A percentile compares a stretch with the other conserved stretches of the same genome.
Conservation (phyloP, 139 green algal genomes). For the Gonium pectorale region DNA sequence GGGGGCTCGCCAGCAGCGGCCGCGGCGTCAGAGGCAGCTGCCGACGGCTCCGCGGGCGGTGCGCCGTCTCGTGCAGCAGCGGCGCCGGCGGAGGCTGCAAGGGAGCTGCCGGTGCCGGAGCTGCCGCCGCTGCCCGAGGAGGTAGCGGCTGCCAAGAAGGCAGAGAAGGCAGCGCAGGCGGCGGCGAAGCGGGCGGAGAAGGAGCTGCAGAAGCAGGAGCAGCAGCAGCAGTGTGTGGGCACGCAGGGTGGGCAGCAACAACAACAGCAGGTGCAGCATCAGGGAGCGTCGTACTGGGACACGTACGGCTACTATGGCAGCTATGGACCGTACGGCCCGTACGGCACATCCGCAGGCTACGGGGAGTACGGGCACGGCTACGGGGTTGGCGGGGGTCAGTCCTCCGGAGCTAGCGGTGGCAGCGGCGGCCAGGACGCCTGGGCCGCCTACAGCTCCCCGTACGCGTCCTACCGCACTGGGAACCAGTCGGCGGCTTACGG, state of each 20-base stretch:
- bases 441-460: not conserved
- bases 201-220: not conserved
- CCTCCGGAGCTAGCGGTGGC: no score
- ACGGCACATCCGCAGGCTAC: not conserved
- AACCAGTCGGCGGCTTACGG: not conserved
- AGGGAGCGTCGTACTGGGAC: not conserved
- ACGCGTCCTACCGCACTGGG: not conserved
- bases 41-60: not conserved
- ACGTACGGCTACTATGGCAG: not conserved
- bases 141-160: conserved; percentile 1
- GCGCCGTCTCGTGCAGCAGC: not conserved
- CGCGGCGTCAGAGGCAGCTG: conserved; percentile 44
- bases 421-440: not conserved
- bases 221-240: not conserved
- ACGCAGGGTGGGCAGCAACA: not conserved
- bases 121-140: conserved; percentile 44
- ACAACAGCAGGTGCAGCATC: not conserved
- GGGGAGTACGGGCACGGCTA: not conserved
- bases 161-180: conserved; percentile 16
- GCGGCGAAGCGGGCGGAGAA: not conserved
- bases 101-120: not conserved
- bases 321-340: not conserved
- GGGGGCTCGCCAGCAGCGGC: no score
- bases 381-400: not conserved
- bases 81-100: not conserved